Conservation (phyloP, 176 grass and related monocot genomes). For the Ananas comosus region DNA sequence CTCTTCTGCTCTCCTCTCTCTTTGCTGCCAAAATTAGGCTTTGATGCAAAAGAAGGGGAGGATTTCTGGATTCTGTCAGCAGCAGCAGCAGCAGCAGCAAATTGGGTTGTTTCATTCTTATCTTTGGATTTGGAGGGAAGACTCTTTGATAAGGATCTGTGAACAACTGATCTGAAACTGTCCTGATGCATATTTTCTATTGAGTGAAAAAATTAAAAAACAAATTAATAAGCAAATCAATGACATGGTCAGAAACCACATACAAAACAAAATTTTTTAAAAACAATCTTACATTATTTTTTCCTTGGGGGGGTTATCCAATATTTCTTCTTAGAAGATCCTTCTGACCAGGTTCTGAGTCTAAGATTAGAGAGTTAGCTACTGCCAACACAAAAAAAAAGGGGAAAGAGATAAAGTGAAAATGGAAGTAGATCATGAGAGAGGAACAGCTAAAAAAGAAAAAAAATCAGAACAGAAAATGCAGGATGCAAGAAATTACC, state of each 20-base stretch:
- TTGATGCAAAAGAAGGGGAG: constrained; percentile 17
- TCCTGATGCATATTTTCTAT: constrained; percentile 66
- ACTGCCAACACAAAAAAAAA: not conserved
- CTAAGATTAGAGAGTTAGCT: not conserved
- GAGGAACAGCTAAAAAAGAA: not conserved
- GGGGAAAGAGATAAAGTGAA: constrained; percentile 18
- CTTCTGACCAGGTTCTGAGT: not conserved
- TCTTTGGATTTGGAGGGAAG: constrained; percentile 34
- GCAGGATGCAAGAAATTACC: not conserved
- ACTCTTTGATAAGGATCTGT: constrained; percentile 71
- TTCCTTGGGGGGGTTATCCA: not conserved
- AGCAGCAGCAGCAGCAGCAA: not conserved
- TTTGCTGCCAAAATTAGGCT: constrained; percentile 14
- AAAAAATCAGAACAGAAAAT: not conserved
- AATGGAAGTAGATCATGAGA: not conserved
- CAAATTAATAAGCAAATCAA: not conserved
- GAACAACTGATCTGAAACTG: constrained; percentile 75
- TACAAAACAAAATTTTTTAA: not conserved
- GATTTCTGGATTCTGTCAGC: not conserved
- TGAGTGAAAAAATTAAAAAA: constrained; percentile 4
- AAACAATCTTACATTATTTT: constrained; percentile 26
- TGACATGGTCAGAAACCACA: constrained; percentile 26
- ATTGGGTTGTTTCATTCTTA: constrained; percentile 21
- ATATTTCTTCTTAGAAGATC: not conserved
- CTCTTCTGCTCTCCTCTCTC: constrained; percentile 29